phyloP scores from a whole-genome alignment of 805 yeast genomes.

The Pichia phayaonensis region DNA sequence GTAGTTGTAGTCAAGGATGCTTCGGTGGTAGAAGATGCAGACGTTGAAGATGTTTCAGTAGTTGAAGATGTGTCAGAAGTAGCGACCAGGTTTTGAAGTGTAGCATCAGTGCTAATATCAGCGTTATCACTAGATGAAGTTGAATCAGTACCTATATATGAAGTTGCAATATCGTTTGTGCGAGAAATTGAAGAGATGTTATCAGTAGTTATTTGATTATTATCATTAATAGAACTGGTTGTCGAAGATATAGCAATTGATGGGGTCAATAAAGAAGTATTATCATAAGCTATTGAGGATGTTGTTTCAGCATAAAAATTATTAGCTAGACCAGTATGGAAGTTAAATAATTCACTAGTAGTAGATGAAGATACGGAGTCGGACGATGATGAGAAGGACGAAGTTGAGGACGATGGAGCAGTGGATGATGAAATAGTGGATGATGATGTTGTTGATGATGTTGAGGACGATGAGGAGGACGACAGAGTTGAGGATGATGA shows the following conservation, averaged over 20 bases:
- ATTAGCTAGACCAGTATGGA: too few relatives aligned
- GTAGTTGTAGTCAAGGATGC: neutral
- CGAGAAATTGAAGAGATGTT: too few relatives aligned
- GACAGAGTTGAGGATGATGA: neutral
- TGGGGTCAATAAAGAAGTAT: neutral
- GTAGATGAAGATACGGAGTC: neutral
- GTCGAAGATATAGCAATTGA: neutral
- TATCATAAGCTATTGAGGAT: neutral
- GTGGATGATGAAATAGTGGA: neutral
- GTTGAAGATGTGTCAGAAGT: neutral
- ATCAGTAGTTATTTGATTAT: neutral
- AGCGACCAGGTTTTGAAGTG: neutral
- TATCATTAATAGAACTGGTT: neutral
- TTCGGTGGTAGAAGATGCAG: too few relatives aligned
- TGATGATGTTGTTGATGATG: neutral
- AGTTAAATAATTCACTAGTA: too few relatives aligned
- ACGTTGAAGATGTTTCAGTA: neutral
- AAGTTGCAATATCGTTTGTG: neutral
- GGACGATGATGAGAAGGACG: neutral
- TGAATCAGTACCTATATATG: neutral
- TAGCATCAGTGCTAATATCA: neutral
- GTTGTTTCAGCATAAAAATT: neutral
- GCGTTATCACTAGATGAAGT: neutral
- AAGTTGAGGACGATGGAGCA: slow-evolving; percentile 1
- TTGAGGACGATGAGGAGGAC: neutral